Percentiles rank a stretch among this genome's conserved stretches.
Conservation (phyloP, 108 stramenopile genomes). For the Nannochloropsis gaditana region DNA sequence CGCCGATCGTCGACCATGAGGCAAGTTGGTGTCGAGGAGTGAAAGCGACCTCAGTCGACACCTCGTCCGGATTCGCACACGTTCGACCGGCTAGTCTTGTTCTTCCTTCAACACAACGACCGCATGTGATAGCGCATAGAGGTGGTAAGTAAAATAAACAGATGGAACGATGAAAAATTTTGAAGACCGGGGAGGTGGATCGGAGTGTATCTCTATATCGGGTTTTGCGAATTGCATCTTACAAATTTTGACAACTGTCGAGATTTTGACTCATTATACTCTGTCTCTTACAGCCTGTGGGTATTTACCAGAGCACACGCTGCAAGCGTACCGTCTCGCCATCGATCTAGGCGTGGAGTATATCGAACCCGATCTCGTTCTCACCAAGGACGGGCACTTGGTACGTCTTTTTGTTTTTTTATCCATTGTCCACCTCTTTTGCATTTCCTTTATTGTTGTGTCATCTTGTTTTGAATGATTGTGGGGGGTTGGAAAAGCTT, state of each 20-base stretch:
- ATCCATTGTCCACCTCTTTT: not conserved
- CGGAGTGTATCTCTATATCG: not conserved
- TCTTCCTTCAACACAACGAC: not conserved
- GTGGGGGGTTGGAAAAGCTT: too few species aligned
- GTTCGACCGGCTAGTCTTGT: not conserved
- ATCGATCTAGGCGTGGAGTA: constrained; percentile 71
- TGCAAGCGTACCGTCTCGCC: constrained; percentile 67
- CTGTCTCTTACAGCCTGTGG: constrained; percentile 27
- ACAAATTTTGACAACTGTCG: too few species aligned
- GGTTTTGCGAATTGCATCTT: too few species aligned
- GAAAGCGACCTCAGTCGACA: not conserved
- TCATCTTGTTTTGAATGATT: too few species aligned
- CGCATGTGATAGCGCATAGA: constrained; percentile 4
- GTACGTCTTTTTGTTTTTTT: not conserved
- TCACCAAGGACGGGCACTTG: constrained; percentile 46
- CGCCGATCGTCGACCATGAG: not conserved
- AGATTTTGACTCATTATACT: too few species aligned
- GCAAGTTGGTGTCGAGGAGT: not conserved
- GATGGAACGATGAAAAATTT: not conserved
- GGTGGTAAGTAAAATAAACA: not conserved
- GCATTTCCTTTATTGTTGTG: too few species aligned
- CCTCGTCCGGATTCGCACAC: not conserved
- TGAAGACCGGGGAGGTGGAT: constrained; percentile 7
- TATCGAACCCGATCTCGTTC: constrained; percentile 69
- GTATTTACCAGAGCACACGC: constrained; percentile 66